These are phyloP conservation scores for Fusarium lateritium DNA, from an alignment of 2,329 filamentous ascomycete species.

Conservation along the genomic window DNA sequence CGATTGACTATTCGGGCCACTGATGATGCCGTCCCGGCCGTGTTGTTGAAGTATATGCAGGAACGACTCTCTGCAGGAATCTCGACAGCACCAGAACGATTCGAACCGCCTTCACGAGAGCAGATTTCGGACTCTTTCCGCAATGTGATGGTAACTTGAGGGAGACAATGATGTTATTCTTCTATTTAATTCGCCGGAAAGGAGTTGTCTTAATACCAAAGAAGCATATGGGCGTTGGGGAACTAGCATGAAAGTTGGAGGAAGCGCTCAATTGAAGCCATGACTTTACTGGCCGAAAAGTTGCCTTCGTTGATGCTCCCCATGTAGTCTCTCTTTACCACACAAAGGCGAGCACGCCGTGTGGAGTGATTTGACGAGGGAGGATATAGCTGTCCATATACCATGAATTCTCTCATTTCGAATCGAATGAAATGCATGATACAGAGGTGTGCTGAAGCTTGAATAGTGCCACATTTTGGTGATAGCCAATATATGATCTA, in stretches of 20 bases:
- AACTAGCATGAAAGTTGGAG: conserved; percentile 46
- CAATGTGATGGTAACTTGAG: conserved; percentile 67
- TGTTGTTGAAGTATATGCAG: conserved; percentile 89
- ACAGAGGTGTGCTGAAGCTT: not conserved
- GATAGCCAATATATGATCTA: not conserved
- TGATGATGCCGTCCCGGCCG: conserved; percentile 86
- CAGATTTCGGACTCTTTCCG: conserved; percentile 71
- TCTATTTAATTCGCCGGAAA: conserved; percentile 46
- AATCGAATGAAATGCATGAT: conserved; percentile 32
- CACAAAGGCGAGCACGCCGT: conserved; percentile 24
- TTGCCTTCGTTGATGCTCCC: conserved; percentile 30
- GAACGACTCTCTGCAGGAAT: conserved; percentile 77
- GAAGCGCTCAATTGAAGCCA: conserved; percentile 43
- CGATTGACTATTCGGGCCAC: conserved; percentile 94
- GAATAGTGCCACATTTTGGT: not conserved
- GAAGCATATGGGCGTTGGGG: conserved; percentile 54
- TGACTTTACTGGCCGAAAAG: conserved; percentile 39
- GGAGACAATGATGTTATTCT: conserved; percentile 29
- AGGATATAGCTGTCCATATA: conserved; percentile 48
- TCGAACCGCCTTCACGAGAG: conserved; percentile 59
- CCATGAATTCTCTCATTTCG: conserved; percentile 43
- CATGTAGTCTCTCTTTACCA: conserved; percentile 25
- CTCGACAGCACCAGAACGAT: conserved; percentile 58
- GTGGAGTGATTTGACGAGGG: conserved; percentile 37
- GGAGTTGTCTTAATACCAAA: conserved; percentile 49